These are phyloP conservation scores for Aspergillus sp. DNA, from an alignment of 2,329 filamentous ascomycete genomes.

Conservation along the genomic window DNA sequence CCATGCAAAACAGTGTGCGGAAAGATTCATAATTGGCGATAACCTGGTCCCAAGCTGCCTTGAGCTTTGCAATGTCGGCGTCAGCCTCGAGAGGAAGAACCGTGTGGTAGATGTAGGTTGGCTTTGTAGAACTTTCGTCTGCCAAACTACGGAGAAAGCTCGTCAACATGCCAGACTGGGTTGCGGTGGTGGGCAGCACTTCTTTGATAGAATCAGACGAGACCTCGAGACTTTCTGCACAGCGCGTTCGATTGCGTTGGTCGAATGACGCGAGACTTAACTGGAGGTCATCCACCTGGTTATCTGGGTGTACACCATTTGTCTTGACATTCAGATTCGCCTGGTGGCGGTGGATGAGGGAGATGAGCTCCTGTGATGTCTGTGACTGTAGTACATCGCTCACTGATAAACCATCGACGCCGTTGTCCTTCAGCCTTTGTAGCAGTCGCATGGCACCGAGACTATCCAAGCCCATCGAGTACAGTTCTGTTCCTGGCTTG, in stretches of 20 bases:
- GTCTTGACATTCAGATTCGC: neutral
- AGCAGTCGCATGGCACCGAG: conserved; percentile 35
- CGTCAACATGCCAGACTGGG: conserved; percentile 36
- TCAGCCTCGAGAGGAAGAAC: conserved; percentile 24
- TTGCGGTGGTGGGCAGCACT: conserved; percentile 34
- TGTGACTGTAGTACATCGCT: conserved; percentile 30
- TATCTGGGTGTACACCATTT: neutral
- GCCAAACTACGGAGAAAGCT: conserved; percentile 30
- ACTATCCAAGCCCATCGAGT: conserved; percentile 35
- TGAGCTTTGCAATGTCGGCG: conserved; percentile 24
- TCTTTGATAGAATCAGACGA: conserved; percentile 22
- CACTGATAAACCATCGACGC: conserved; percentile 24
- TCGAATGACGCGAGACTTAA: conserved; percentile 17
- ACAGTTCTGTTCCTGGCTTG: conserved; percentile 19
- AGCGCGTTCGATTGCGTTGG: conserved; percentile 15
- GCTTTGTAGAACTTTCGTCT: conserved; percentile 12
- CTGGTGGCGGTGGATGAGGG: conserved; percentile 12
- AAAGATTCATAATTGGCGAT: conserved; percentile 32
- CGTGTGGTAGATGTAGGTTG: conserved; percentile 35
- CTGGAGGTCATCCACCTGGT: neutral
- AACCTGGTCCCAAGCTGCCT: conserved; percentile 25
- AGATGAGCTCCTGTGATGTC: conserved; percentile 26
- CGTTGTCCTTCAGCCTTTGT: conserved; percentile 29
- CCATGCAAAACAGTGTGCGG: conserved; percentile 31
- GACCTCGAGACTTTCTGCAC: conserved; percentile 20